Evolutionary conservation across 1,139 yeast genomes (phyloP).

Genomic region (Geotrichum citri-aurantii): DNA sequence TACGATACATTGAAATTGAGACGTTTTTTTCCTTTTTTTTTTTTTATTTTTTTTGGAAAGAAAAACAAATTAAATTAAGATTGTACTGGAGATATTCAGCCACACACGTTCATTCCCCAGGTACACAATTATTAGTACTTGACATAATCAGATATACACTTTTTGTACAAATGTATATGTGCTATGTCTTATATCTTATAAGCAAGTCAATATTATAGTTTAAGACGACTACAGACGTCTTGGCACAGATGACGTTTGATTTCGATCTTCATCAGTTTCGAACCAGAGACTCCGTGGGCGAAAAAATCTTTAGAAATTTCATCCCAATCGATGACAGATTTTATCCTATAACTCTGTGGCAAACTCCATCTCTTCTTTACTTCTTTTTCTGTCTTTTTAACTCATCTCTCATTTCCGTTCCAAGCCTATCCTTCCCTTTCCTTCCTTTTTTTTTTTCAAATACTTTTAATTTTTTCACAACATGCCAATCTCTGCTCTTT

Average conservation of each 20-base stretch:
- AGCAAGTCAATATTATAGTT: too few species aligned
- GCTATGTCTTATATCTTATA: too few species aligned
- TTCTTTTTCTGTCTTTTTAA: neutral
- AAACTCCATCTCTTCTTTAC: neutral
- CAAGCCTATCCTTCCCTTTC: neutral
- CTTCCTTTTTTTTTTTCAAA: neutral
- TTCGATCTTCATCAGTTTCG: neutral
- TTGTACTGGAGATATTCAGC: too few species aligned
- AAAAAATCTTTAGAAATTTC: neutral
- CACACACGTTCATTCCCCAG: too few species aligned
- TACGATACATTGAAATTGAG: too few species aligned
- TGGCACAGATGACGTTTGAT: neutral
- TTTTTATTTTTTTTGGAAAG: too few species aligned
- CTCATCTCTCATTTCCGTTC: neutral
- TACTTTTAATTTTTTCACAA: neutral
- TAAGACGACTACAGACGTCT: neutral
- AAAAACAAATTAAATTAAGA: too few species aligned
- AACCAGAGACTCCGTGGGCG: neutral
- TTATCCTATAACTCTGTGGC: neutral
- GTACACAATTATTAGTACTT: too few species aligned
- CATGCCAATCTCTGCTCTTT: conserved; percentile 9
- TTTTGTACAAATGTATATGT: too few species aligned
- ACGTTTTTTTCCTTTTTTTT: too few species aligned
- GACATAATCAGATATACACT: too few species aligned
- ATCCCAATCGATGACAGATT: neutral